Evolutionary conservation across 2,329 filamentous ascomycete genomes (phyloP).

Genomic region (Mollisia scopiformis): DNA sequence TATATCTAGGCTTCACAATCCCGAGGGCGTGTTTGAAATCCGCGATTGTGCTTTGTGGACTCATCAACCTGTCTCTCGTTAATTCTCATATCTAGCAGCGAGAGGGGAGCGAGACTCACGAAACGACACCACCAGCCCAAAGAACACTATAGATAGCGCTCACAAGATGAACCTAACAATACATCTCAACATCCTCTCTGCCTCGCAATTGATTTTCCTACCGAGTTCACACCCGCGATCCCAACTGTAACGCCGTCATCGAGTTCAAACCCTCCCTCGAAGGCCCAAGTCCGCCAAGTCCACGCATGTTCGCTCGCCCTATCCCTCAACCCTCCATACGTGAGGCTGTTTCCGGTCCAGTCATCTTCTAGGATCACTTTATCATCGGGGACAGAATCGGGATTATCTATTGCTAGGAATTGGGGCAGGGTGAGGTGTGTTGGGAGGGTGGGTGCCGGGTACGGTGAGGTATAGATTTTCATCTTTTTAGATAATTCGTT

Average conservation of each 20-base stretch:
- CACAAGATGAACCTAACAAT: slow-evolving; percentile 1
- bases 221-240: neutral
- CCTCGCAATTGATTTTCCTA: neutral
- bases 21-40: slow-evolving; percentile 5
- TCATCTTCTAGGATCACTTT: neutral
- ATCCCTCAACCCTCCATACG: neutral
- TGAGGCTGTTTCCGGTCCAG: neutral
- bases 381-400: neutral
- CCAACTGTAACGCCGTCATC: neutral
- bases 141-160: neutral
- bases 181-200: neutral
- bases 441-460: neutral
- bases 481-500: neutral
- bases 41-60: neutral
- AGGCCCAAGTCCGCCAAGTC: too few relatives aligned
- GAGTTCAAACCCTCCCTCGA: neutral
- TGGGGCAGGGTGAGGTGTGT: neutral
- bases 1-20: neutral
- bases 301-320: neutral
- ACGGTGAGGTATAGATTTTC: neutral
- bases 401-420: neutral
- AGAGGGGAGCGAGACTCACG: neutral
- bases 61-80: neutral
- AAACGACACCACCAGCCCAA: slow-evolving; percentile 1
- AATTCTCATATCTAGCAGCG: neutral